Base-by-base conservation (phyloP, 139 green algal species). In the Picochlorum sp. region DNA sequence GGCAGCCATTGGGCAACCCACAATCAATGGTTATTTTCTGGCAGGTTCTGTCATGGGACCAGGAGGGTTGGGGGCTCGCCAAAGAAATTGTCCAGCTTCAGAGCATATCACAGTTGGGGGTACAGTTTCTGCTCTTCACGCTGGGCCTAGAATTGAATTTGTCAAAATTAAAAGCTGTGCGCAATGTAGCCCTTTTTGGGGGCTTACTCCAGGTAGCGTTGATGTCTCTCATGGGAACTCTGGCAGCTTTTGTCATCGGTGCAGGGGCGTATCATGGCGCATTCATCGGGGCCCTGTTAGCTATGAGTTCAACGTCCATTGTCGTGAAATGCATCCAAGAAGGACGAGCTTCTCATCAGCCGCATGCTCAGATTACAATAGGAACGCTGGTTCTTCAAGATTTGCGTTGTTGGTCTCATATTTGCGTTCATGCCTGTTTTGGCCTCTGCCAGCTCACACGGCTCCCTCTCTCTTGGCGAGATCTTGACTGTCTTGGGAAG, bases 21-120 rank as follows among this genome's bases (percentile, higher is more conserved):
- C 86, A 23, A 95, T 96, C 74, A 96, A 94, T 63, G 92, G 93
- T 10, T 98, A 97, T 75, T 83, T 98, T n/a, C 68, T 96, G 4
- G 93, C 92, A 15, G 93, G 93, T 0, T 85, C 84, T 8, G 45
- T 94, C 3, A 79, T 97, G 28, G 93, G 93, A 4, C 91, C 92
- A 0, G 93, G 92, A 0, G 92, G 91, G 0, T 67, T 98, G n/a
- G 69, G n/a, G 67, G 8, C 66, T 94, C 2, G 77, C 92, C 51
- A 86, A 90, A 49, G 80, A 86, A 49, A 57, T 65, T 14, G 62
- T 74, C 21, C 72, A 78, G 57, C 85, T 97, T 7, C 89, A 98
- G 77, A 93, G 86, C 3, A 61, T 98, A 30, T 87, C 92, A 18
- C 92, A 98, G 78, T 77, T 98, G 49, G 92, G 92, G 3, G 90